These are phyloP conservation scores for Lasiodiplodia sp. DNA, from an alignment of 2,329 filamentous ascomycete genomes.

Conservation along the genomic window DNA sequence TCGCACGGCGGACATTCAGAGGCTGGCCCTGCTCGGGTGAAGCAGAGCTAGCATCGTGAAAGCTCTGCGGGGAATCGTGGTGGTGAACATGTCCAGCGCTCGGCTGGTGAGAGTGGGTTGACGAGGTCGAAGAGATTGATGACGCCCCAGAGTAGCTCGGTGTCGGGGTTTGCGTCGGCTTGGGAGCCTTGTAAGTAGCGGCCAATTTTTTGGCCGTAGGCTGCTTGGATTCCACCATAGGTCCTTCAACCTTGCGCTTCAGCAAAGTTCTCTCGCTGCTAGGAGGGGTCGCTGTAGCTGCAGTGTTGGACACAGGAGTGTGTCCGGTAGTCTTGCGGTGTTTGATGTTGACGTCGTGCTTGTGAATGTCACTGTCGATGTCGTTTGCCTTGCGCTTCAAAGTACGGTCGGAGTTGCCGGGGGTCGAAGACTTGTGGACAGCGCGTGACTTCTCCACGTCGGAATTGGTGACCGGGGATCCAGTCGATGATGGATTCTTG, in stretches of 20 bases:
- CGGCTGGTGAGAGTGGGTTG: slow-evolving; percentile 33
- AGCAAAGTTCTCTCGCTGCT: slow-evolving; percentile 41
- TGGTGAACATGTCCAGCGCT: slow-evolving; percentile 42
- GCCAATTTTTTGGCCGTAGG: slow-evolving; percentile 32
- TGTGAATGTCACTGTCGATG: slow-evolving; percentile 46
- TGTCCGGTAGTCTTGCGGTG: slow-evolving; percentile 41
- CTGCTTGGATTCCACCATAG: slow-evolving; percentile 34
- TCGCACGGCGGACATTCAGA: slow-evolving; percentile 45
- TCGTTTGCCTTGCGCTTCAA: slow-evolving; percentile 53
- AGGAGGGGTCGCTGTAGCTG: slow-evolving; percentile 39
- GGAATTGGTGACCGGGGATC: slow-evolving; percentile 68
- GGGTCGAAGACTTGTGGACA: slow-evolving; percentile 46
- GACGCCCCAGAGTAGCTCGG: slow-evolving; percentile 14
- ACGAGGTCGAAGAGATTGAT: slow-evolving; percentile 14
- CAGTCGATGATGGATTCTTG: slow-evolving; percentile 68
- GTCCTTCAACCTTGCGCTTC: slow-evolving; percentile 56
- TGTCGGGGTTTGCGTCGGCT: slow-evolving; percentile 28
- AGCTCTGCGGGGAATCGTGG: slow-evolving; percentile 32
- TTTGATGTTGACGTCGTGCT: slow-evolving; percentile 44
- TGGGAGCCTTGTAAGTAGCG: slow-evolving; percentile 30
- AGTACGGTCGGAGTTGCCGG: slow-evolving; percentile 43
- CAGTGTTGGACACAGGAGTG: slow-evolving; percentile 41
- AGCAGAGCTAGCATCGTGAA: slow-evolving; percentile 42
- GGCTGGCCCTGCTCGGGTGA: slow-evolving; percentile 44
- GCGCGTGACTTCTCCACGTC: slow-evolving; percentile 59